Conservation (phyloP, 1,284 basidiomycete genomes). For the Rhodotorula sp. region DNA sequence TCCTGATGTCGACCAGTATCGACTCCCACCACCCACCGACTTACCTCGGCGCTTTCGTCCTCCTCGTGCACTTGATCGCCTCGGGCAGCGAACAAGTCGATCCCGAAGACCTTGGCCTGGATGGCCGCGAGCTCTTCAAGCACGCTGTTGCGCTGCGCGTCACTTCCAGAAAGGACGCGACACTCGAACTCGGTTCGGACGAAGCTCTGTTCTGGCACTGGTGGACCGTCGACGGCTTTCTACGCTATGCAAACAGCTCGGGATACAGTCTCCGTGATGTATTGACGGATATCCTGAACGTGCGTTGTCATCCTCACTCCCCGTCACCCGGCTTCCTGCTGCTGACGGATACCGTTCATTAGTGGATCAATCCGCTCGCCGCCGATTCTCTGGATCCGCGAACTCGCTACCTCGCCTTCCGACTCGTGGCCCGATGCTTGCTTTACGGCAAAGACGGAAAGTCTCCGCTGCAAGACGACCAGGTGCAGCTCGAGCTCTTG, state of each 20-base stretch:
- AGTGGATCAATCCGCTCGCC: constrained; percentile 23
- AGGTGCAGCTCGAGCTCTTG: constrained; percentile 14
- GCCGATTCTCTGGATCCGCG: constrained; percentile 7
- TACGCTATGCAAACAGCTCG: background rate
- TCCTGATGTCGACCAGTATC: no score
- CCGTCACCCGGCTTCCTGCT: no score
- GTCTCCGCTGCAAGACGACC: background rate
- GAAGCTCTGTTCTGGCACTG: constrained; percentile 24
- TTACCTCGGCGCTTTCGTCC: constrained; percentile 20
- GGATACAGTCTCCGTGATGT: background rate
- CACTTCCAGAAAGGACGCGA: background rate
- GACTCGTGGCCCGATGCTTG: constrained; percentile 18
- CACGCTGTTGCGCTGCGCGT: background rate
- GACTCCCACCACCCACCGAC: background rate
- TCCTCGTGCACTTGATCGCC: constrained; percentile 19
- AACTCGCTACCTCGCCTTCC: constrained; percentile 29
- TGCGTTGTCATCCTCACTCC: background rate
- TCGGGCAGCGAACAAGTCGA: background rate
- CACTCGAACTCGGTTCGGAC: constrained; percentile 5
- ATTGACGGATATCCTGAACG: constrained; percentile 19
- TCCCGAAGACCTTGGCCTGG: background rate
- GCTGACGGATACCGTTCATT: background rate
- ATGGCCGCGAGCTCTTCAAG: background rate
- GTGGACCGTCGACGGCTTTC: constrained; percentile 8
- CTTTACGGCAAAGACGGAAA: no score